These are phyloP conservation scores for Scenedesmus sp. DNA, from an alignment of 163 green algal genomes.

Conservation along the genomic window DNA sequence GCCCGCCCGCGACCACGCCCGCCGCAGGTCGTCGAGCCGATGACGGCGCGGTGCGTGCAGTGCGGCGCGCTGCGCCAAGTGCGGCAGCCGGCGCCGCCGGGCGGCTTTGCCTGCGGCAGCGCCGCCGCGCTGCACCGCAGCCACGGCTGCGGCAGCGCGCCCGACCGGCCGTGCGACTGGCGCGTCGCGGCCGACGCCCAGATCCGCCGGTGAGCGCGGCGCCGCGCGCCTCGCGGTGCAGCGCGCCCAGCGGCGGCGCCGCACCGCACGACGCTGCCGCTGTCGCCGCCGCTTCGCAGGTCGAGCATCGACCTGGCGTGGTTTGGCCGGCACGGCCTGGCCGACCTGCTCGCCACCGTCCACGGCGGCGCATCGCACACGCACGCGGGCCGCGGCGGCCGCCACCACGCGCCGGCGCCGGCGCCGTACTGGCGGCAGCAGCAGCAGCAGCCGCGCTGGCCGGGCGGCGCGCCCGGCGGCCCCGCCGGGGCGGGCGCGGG, in stretches of 20 bases:
- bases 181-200: neutral
- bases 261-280: conserved; percentile 5
- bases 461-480: too few species aligned
- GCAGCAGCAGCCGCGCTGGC: too few species aligned
- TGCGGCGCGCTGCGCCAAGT: neutral
- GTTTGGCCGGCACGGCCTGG: neutral
- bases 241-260: too few species aligned
- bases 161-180: neutral
- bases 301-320: neutral
- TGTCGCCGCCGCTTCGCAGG: too few species aligned
- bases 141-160: conserved; percentile 9
- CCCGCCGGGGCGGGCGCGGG: too few species aligned
- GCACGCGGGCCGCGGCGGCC: too few species aligned
- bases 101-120: neutral
- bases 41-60: neutral
- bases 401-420: too few species aligned
- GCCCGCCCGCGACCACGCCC: neutral
- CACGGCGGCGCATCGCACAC: too few species aligned
- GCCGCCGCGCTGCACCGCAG: neutral
- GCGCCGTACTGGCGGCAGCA: too few species aligned
- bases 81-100: neutral
- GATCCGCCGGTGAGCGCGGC: too few species aligned
- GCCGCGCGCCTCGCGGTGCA: too few species aligned
- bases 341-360: too few species aligned
- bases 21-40: neutral